Percentiles rank a stretch among this genome's conserved stretches.
Evolutionary conservation across 2,329 filamentous ascomycete genomes (phyloP).

Genomic region (Cladosporium sphaerospermum): DNA sequence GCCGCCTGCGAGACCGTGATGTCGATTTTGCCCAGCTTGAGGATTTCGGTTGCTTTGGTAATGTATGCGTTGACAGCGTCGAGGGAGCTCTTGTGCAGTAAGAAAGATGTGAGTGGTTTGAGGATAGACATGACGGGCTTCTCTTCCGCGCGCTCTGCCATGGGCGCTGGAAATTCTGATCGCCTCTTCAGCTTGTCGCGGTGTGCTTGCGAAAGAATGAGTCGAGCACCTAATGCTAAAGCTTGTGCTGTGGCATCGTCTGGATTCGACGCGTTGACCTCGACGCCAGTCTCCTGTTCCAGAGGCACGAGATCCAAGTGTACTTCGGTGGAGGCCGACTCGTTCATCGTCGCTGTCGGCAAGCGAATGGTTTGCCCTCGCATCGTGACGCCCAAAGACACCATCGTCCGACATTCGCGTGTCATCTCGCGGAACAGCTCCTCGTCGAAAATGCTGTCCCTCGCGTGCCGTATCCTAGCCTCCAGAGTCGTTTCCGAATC

Average conservation of each 20-base stretch:
- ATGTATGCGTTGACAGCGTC: conserved; percentile 33
- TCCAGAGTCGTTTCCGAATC: conserved; percentile 56
- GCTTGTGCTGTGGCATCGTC: conserved; percentile 54
- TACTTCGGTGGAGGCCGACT: conserved; percentile 37
- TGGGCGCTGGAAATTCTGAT: conserved; percentile 56
- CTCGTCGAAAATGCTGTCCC: conserved; percentile 73
- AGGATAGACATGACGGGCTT: conserved; percentile 52
- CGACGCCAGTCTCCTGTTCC: conserved; percentile 13
- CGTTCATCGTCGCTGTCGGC: background rate
- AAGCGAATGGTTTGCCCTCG: conserved; percentile 41
- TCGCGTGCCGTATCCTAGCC: conserved; percentile 63
- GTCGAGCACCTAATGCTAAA: conserved; percentile 61
- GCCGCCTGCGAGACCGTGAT: conserved; percentile 6
- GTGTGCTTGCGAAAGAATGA: conserved; percentile 75
- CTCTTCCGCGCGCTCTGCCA: conserved; percentile 45
- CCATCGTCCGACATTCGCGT: conserved; percentile 68
- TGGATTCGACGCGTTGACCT: conserved; percentile 20
- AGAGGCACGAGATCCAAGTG: conserved; percentile 62
- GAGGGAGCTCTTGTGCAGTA: conserved; percentile 43
- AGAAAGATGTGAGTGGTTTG: conserved; percentile 50
- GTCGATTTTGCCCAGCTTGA: conserved; percentile 20
- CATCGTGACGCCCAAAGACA: conserved; percentile 63
- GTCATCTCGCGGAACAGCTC: conserved; percentile 89
- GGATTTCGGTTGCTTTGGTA: conserved; percentile 2
- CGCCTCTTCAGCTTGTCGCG: conserved; percentile 65